A percentile compares a stretch with the other conserved stretches of the same genome.
phyloP scores from a whole-genome alignment of 208 protist genomes.

The Crithidia bombi region DNA sequence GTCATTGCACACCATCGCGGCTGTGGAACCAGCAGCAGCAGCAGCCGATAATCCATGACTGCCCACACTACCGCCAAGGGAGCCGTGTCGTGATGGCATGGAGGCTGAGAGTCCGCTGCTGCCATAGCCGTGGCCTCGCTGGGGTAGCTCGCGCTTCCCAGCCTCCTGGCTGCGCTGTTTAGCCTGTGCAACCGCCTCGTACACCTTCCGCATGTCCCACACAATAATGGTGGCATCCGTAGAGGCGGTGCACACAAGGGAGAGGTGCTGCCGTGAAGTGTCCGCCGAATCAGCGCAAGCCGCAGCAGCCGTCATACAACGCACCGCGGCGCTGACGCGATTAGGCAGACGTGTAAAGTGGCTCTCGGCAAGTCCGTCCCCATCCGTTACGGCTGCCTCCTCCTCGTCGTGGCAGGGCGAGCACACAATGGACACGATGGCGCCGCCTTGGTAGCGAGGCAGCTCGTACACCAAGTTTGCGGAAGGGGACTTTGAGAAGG shows the following conservation, averaged over 20 bases:
- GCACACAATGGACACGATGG: slow-evolving; percentile 71
- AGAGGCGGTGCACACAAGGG: slow-evolving; percentile 82
- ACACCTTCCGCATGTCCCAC: slow-evolving; percentile 87
- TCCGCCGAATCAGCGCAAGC: not conserved
- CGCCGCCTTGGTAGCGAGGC: slow-evolving; percentile 75
- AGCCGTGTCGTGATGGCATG: not conserved
- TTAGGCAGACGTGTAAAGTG: slow-evolving; percentile 13
- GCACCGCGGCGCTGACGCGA: slow-evolving; percentile 66
- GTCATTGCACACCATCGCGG: slow-evolving; percentile 43
- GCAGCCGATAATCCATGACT: not conserved
- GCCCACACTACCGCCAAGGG: not conserved
- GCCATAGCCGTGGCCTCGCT: not conserved
- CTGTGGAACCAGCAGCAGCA: slow-evolving; percentile 7
- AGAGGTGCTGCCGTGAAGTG: slow-evolving; percentile 63
- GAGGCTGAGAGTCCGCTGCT: not conserved
- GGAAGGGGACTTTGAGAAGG: slow-evolving; percentile 49
- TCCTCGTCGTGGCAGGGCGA: slow-evolving; percentile 77
- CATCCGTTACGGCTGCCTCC: slow-evolving; percentile 8
- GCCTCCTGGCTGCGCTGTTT: not conserved
- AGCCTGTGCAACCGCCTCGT: slow-evolving; percentile 50
- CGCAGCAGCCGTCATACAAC: slow-evolving; percentile 38
- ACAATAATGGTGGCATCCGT: slow-evolving; percentile 83
- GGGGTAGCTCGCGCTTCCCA: not conserved
- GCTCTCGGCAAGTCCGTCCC: not conserved
- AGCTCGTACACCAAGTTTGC: slow-evolving; percentile 86